phyloP scores from a whole-genome alignment of 805 yeast genomes.

The Kodamaea kaohsiungensis region DNA sequence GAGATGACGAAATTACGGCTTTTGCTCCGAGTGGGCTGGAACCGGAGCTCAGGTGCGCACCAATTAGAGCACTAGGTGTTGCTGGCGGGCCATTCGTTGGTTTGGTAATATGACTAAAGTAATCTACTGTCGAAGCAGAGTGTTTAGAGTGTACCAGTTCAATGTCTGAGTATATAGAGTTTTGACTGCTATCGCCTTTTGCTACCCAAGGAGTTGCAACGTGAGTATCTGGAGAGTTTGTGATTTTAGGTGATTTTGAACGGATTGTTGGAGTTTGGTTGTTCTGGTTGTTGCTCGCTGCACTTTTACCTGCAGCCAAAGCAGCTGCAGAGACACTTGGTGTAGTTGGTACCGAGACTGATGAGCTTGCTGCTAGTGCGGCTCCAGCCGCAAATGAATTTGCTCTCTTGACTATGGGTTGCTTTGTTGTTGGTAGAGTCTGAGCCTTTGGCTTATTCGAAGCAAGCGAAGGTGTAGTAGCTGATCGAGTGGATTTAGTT shows the following conservation, averaged over 20 bases:
- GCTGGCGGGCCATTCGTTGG: not conserved
- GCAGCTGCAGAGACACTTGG: constrained; percentile 6
- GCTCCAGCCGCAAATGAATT: constrained; percentile 4
- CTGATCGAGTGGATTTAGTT: not conserved
- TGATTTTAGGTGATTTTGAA: not conserved
- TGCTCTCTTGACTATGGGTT: not conserved
- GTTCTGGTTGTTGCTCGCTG: not conserved
- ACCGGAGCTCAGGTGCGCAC: not conserved
- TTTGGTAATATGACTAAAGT: not conserved
- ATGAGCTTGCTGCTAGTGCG: constrained; percentile 3
- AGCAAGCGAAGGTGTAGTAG: not conserved
- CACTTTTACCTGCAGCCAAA: constrained; percentile 6
- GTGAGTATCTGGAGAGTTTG: constrained; percentile 1
- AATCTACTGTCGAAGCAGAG: constrained; percentile 1
- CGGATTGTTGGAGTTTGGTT: not conserved
- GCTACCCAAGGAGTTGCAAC: not conserved
- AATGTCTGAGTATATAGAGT: not conserved
- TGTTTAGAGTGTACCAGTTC: not conserved
- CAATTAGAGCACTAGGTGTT: not conserved
- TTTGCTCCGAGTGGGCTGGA: not conserved
- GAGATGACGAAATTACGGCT: constrained; percentile 2
- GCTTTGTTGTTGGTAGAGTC: not conserved
- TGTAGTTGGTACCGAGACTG: not conserved
- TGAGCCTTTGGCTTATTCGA: not conserved
- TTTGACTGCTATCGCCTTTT: not conserved